Percentiles rank a stretch among this genome's conserved stretches.
phyloP scores from a whole-genome alignment of 2,329 filamentous ascomycete species.

The Phoma herbarum region DNA sequence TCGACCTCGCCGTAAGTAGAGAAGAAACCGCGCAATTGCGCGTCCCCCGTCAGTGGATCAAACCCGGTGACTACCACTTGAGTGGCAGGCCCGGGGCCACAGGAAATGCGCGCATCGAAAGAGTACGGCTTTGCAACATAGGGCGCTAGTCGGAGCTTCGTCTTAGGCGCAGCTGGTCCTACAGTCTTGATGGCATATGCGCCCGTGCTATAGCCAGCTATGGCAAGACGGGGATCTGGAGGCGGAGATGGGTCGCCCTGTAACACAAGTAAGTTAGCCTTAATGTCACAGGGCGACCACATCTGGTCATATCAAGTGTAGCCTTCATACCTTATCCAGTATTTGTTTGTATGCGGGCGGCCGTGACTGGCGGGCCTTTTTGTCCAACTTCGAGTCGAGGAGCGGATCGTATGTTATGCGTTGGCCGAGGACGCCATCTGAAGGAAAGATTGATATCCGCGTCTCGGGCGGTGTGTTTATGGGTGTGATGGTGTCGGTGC shows the following conservation, averaged over 20 bases:
- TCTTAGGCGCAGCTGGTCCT: conserved; percentile 70
- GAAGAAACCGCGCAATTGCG: conserved; percentile 78
- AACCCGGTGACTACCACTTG: conserved; percentile 97
- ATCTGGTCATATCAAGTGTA: conserved; percentile 41
- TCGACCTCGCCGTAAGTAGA: conserved; percentile 86
- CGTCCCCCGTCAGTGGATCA: conserved; percentile 84
- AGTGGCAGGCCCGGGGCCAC: conserved; percentile 87
- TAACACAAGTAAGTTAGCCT: conserved; percentile 55
- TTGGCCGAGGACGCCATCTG: conserved; percentile 64
- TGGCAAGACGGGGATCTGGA: conserved; percentile 81
- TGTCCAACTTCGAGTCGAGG: conserved; percentile 64
- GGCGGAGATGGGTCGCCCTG: conserved; percentile 82
- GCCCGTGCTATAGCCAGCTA: conserved; percentile 66
- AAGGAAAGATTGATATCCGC: conserved; percentile 59
- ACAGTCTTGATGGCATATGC: conserved; percentile 59
- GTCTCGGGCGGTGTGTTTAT: conserved; percentile 55
- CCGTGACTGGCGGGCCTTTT: conserved; percentile 59
- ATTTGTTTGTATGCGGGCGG: conserved; percentile 61
- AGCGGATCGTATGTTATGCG: conserved; percentile 71
- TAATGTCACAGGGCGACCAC: conserved; percentile 53
- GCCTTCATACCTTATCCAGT: conserved; percentile 55
- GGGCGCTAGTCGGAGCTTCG: conserved; percentile 73
- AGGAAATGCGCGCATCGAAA: conserved; percentile 82
- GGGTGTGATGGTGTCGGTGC: conserved; percentile 57
- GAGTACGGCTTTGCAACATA: conserved; percentile 84